Conservation (phyloP, 257 asterid genomes). For the Gentiana straminea region DNA sequence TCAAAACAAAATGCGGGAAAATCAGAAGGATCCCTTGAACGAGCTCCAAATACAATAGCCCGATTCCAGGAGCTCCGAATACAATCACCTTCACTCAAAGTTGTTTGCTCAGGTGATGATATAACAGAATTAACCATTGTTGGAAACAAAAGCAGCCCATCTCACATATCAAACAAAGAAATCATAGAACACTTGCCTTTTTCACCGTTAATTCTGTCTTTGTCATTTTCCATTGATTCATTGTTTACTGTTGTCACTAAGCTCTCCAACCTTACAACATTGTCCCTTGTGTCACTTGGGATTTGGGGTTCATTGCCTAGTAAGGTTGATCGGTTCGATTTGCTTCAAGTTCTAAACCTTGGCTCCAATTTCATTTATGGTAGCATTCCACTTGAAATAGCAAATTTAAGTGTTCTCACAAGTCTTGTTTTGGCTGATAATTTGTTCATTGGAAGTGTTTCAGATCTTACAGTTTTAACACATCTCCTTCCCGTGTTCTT, state of each 20-base stretch:
- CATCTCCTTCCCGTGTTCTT: conserved; percentile 12
- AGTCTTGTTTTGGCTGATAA: conserved; percentile 54
- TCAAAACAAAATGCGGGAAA: conserved; percentile 49
- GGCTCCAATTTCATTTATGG: conserved; percentile 66
- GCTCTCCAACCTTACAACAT: conserved; percentile 45
- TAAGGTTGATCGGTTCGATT: conserved; percentile 52
- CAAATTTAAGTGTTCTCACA: conserved; percentile 38
- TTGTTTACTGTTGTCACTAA: conserved; percentile 82
- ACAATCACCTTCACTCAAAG: conserved; percentile 43
- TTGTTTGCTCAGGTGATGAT: conserved; percentile 62
- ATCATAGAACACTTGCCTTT: conserved; percentile 18
- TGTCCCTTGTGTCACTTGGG: conserved; percentile 67
- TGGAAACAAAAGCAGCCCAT: conserved; percentile 60
- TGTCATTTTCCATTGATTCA: conserved; percentile 55
- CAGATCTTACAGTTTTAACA: conserved; percentile 47
- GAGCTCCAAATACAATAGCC: conserved; percentile 48
- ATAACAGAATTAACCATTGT: conserved; percentile 62
- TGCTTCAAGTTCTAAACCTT: conserved; percentile 51
- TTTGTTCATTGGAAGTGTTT: conserved; percentile 58
- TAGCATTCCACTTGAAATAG: conserved; percentile 46
- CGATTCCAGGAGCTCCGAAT: conserved; percentile 50
- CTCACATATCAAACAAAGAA: conserved; percentile 22
- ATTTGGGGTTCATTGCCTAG: conserved; percentile 77
- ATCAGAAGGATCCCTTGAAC: conserved; percentile 79
- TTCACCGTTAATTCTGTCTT: conserved; percentile 41